Conservation (phyloP, 208 protist genomes). For the Ichthyophonus hoferi region DNA sequence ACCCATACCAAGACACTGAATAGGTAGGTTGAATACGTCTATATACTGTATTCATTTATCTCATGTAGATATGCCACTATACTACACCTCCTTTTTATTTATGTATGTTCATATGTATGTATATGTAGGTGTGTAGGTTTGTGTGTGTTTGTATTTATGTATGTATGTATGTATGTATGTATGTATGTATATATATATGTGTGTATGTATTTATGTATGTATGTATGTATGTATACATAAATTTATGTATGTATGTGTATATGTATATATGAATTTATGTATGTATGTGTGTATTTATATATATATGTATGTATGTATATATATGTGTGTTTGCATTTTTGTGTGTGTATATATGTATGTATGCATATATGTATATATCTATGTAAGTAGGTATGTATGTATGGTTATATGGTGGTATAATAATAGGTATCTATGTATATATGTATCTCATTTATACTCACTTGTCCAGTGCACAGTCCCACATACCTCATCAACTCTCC, state of each 20-base stretch:
- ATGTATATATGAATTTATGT: neutral
- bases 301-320: neutral
- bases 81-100: neutral
- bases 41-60: neutral
- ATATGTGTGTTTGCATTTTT: neutral
- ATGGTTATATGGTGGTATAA: too few species aligned
- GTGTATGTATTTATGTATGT: neutral
- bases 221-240: neutral
- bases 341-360: neutral
- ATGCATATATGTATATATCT: too few species aligned
- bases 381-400: too few species aligned
- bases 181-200: neutral
- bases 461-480: too few species aligned
- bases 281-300: neutral
- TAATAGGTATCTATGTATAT: too few species aligned
- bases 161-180: conserved; percentile 71
- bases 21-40: neutral
- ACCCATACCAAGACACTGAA: neutral
- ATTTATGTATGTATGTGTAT: neutral
- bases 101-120: neutral
- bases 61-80: neutral
- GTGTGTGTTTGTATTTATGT: neutral
- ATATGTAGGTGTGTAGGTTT: conserved; percentile 65
- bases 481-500: too few species aligned
- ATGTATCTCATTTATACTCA: too few species aligned